A percentile compares a stretch with the other conserved stretches of the same genome.
phyloP scores from a whole-genome alignment of 495 filamentous ascomycete species.

The Hyaloscypha finlandica region DNA sequence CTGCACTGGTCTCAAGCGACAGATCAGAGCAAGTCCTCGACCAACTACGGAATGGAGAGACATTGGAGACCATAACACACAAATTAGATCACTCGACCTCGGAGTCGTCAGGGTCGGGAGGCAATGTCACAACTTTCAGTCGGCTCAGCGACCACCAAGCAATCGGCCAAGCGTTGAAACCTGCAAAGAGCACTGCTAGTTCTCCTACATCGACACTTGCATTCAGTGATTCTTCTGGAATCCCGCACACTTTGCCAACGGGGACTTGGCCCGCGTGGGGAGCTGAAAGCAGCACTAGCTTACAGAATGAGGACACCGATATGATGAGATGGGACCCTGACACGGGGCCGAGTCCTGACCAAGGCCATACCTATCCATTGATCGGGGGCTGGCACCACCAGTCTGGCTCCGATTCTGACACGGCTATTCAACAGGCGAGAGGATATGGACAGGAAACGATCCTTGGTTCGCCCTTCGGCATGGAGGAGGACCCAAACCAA shows the following conservation, averaged over 20 bases:
- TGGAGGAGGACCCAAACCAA: background rate
- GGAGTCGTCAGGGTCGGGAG: background rate
- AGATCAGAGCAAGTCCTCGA: constrained; percentile 49
- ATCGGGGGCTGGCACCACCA: constrained; percentile 22
- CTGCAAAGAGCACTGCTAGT: constrained; percentile 6
- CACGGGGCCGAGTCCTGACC: background rate
- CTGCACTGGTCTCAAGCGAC: constrained; percentile 44
- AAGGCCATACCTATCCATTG: constrained; percentile 7
- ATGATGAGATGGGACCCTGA: constrained; percentile 28
- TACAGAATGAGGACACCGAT: background rate
- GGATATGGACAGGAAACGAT: constrained; percentile 20
- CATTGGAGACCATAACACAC: constrained; percentile 49
- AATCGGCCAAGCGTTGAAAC: constrained; percentile 18
- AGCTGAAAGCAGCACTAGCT: background rate
- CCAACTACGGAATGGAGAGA: constrained; percentile 48
- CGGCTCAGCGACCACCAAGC: constrained; percentile 21
- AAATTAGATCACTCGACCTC: constrained; percentile 38
- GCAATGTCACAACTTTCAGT: constrained; percentile 17
- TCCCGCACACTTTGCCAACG: background rate
- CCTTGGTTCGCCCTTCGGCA: constrained; percentile 18
- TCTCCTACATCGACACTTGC: constrained; percentile 9
- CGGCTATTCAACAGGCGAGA: constrained; percentile 3
- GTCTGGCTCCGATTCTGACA: constrained; percentile 4
- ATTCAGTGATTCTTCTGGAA: constrained; percentile 5
- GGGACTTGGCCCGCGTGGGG: constrained; percentile 16